Evolutionary conservation across 805 yeast genomes (phyloP), one percentile per base, ranked within the genome.

Genomic region (Cyberlindnera japonica): DNA sequence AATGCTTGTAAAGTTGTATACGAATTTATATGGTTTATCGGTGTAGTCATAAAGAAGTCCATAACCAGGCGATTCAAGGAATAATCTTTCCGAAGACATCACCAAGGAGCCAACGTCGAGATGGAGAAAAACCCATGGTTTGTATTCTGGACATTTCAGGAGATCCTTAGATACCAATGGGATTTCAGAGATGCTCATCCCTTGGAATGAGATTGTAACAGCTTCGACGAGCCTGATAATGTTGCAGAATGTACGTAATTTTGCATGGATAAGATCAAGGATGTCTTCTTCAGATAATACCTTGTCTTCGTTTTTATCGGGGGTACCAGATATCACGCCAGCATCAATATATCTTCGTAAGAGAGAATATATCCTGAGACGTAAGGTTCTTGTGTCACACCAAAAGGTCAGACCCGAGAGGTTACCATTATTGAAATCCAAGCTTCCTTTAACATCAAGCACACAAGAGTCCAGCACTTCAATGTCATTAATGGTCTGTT

Each of bases 11-110:
- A 69, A 37, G 8, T 70, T 64, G 8, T 61, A 26, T 10, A 67
- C 58, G 20, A 63, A 40, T 35, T 67, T 69, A 19, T 65, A 51
- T 2, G 80, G 79, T 15, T 55, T 59, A 40, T 74, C 79, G 5
- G 58, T 54, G 23, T 62, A 60, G 4, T 55, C 54, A 40, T 65
- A 75, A 14, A 60, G 43, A 11, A 75, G 49, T 29, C 74, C 75
- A 47, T 60, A 75, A 2, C 81, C 79, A 2, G 78, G 73, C 33
- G 67, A 62, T 6, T 61, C 57, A 11, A 54, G 49, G 30, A 47
- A 49, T 37, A 61, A 60, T 42, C 65, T 55, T 17, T 54, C 48
- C 11, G 54, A 21, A 23, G 58, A 56, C 2, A 61, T 44, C 2
- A 47, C 47, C 22, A 48, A 43, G 2, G 61, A 54, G 20, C 46